Conservation (phyloP, 495 filamentous ascomycete genomes). For the Lepraria neglecta region DNA sequence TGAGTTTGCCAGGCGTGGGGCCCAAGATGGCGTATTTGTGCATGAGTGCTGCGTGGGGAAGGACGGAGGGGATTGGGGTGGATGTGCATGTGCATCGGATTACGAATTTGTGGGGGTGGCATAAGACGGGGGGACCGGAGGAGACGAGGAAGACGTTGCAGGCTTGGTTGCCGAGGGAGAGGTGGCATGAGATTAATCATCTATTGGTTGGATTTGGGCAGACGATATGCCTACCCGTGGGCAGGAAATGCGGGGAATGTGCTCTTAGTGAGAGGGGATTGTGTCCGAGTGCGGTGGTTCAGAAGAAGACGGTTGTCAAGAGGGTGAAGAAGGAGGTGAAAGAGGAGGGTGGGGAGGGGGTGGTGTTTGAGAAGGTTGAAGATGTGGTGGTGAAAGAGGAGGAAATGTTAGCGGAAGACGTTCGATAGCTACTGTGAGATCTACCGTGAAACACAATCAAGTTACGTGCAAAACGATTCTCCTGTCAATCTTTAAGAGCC, state of each 20-base stretch:
- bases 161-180: constrained; percentile 76
- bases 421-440: too few relatives aligned
- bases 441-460: too few relatives aligned
- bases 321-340: constrained; percentile 42
- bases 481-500: too few relatives aligned
- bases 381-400: constrained; percentile 48
- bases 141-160: constrained; percentile 73
- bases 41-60: constrained; percentile 63
- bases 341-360: constrained; percentile 45
- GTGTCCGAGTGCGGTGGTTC: constrained; percentile 61
- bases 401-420: constrained; percentile 39
- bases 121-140: constrained; percentile 76
- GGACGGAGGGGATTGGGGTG: constrained; percentile 57
- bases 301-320: constrained; percentile 39
- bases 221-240: constrained; percentile 77
- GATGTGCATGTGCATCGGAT: constrained; percentile 78
- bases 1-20: constrained; percentile 81
- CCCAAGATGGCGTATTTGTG: constrained; percentile 98
- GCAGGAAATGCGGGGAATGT: constrained; percentile 75
- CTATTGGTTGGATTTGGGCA: constrained; percentile 88
- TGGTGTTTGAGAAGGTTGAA: constrained; percentile 46
- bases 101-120: constrained; percentile 94
- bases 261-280: constrained; percentile 64
- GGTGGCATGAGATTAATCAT: constrained; percentile 93
- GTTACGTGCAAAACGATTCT: too few relatives aligned